A percentile compares a stretch with the other conserved stretches of the same genome.
Conservation (phyloP, 345 rosid species). For the Corchorus olitorius region DNA sequence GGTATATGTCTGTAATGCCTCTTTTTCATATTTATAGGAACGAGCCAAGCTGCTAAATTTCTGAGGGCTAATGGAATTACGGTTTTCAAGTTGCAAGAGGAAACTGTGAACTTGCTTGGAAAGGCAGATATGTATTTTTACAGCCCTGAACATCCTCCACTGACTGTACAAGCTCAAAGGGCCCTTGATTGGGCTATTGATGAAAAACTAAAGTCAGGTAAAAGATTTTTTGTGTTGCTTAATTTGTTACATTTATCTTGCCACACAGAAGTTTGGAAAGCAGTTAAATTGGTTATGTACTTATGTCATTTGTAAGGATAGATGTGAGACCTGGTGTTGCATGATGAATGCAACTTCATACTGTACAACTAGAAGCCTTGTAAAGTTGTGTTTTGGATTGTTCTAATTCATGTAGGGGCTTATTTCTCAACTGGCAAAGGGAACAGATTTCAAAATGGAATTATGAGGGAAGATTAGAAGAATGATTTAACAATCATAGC, state of each 20-base stretch:
- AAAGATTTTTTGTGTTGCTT: neutral
- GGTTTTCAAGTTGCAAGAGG: constrained; percentile 70
- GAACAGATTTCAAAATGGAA: too few species aligned
- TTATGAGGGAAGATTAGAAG: too few species aligned
- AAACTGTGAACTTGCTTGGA: constrained; percentile 70
- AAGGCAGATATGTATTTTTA: constrained; percentile 70
- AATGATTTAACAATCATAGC: too few species aligned
- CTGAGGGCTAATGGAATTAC: constrained; percentile 82
- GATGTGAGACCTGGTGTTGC: neutral
- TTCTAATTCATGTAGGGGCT: too few species aligned
- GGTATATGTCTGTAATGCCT: constrained; percentile 3
- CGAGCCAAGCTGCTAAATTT: constrained; percentile 84
- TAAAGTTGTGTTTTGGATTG: too few species aligned
- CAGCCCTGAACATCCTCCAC: constrained; percentile 87
- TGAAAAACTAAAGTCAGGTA: constrained; percentile 87
- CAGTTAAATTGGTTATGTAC: neutral
- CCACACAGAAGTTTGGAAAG: neutral
- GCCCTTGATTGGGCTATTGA: constrained; percentile 89
- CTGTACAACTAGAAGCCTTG: too few species aligned
- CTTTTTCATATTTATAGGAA: constrained; percentile 47
- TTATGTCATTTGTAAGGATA: neutral
- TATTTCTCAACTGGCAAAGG: too few species aligned
- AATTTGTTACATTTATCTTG: constrained; percentile 9
- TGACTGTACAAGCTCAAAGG: constrained; percentile 79
- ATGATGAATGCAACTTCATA: neutral